These are phyloP conservation scores for Chrysosphaeria jannelii DNA, from an alignment of 2,329 filamentous ascomycete species.

Conservation along the genomic window DNA sequence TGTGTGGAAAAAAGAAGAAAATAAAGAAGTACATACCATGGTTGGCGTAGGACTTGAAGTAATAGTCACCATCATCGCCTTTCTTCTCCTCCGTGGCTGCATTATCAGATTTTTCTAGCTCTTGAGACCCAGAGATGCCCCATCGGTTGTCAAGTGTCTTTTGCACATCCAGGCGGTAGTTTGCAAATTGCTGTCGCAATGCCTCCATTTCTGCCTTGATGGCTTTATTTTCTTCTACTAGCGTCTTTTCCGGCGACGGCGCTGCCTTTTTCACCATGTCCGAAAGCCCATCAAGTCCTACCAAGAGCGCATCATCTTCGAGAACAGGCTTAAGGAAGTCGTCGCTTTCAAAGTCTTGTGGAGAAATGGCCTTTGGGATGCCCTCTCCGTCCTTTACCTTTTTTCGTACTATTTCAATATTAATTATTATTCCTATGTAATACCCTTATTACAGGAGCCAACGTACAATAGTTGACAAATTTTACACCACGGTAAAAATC, in stretches of 20 bases:
- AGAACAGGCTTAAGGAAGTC: slow-evolving; percentile 57
- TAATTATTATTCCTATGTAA: too few relatives aligned
- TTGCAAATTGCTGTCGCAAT: slow-evolving; percentile 28
- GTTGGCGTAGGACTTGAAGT: slow-evolving; percentile 30
- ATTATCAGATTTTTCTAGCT: too few relatives aligned
- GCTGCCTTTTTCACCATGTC: slow-evolving; percentile 3
- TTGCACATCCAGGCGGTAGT: slow-evolving; percentile 33
- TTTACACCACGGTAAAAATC: slow-evolving; percentile 49
- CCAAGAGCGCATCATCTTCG: slow-evolving; percentile 69
- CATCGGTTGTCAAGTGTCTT: slow-evolving; percentile 35
- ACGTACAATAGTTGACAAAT: slow-evolving; percentile 35
- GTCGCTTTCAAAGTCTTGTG: slow-evolving; percentile 37
- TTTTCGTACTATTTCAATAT: too few relatives aligned
- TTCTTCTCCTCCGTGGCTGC: slow-evolving; percentile 6
- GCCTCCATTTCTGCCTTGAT: slow-evolving; percentile 30
- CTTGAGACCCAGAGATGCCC: too few relatives aligned
- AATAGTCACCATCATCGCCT: slow-evolving; percentile 14
- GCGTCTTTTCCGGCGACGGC: neutral
- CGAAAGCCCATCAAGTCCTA: slow-evolving; percentile 55
- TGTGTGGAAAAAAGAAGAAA: neutral
- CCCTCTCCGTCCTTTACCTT: neutral
- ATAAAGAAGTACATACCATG: slow-evolving; percentile 16
- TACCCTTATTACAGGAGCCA: too few relatives aligned
- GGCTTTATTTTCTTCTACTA: slow-evolving; percentile 19
- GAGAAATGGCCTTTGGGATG: neutral